phyloP scores from a whole-genome alignment of 768 basidiomycete genomes.

The Tricholomella constricta region DNA sequence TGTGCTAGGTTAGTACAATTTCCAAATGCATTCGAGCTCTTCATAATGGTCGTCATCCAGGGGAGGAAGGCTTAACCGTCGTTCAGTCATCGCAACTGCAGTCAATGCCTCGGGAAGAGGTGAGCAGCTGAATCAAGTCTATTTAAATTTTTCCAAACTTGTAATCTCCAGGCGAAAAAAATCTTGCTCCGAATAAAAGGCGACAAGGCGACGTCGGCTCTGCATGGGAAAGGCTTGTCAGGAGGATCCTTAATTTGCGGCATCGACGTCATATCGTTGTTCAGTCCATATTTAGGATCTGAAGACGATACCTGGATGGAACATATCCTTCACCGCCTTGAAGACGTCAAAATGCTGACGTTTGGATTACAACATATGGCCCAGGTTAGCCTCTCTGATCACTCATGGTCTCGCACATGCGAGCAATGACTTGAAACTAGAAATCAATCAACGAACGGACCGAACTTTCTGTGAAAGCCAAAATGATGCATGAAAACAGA shows the following conservation, averaged over 20 bases:
- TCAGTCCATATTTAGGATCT: constrained; percentile 35
- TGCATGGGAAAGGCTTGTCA: constrained; percentile 37
- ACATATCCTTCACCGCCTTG: constrained; percentile 35
- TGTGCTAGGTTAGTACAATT: constrained; percentile 49
- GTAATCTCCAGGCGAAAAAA: constrained; percentile 42
- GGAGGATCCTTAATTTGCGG: constrained; percentile 46
- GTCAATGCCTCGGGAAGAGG: constrained; percentile 49
- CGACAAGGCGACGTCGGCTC: constrained; percentile 21
- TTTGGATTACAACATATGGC: constrained; percentile 46
- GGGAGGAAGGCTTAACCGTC: constrained; percentile 39
- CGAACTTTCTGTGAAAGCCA: constrained; percentile 31
- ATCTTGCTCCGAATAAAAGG: constrained; percentile 42
- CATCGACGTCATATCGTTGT: constrained; percentile 52
- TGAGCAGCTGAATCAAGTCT: constrained; percentile 20
- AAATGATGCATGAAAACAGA: constrained; percentile 34
- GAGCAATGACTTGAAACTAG: constrained; percentile 31
- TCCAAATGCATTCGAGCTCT: neutral
- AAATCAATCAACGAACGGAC: constrained; percentile 51
- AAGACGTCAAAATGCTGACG: constrained; percentile 34
- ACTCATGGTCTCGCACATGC: neutral
- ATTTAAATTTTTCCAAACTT: neutral
- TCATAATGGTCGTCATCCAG: constrained; percentile 14
- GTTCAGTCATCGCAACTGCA: constrained; percentile 48
- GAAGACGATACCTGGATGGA: constrained; percentile 23
- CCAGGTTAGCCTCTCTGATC: constrained; percentile 33